Base-by-base conservation (phyloP, 192 early-diverging fungal species). In the Umbelopsis sp. region DNA sequence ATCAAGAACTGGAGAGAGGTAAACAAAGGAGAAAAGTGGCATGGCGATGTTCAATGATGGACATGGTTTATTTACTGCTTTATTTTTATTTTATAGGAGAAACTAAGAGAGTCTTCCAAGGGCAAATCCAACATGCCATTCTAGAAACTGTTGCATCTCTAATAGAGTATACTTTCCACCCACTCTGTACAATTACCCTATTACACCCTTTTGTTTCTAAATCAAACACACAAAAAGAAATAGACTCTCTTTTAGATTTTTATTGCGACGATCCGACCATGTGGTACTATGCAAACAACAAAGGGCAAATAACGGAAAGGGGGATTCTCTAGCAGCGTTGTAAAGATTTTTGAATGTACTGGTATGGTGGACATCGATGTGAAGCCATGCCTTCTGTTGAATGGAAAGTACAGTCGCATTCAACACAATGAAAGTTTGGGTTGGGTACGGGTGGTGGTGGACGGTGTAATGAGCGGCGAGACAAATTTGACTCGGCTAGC, bases 1-100 rank as follows among this genome's bases (percentile, higher is more conserved):
- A 77, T 81, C 45, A 34, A 81, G 45, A 75, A 38, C 14, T 81
- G 79, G 79, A 74, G 77, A 45, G 79, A 77, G 62, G 79, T 81
- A 70, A 69, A 26, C 12, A 47, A 41, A 41, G 38, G 17, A 7
- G 1, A 56, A 9, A 32, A 25, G 14, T 41, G 7, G 38, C 38
- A 41, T 41, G 38, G 38, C 38, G 38, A 41, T 41, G 38, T 41
- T 41, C 38, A 11, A 11, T 41, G 38, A 41, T 41, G 38, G 12
- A 0, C 38, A 41, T 6, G 12, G 0, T 41, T 41, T 41, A 41
- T 41, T 41, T 41, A 41, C 5, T 10, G 44, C 34, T 67, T 5
- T 45, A 25, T 44, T 32, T 51, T 54, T 71, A 16, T n/a, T n/a
- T n/a, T n/a, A 22, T 71, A 81, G 79, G 75, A 81, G 16, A 81